phyloP scores from a whole-genome alignment of 2,329 filamentous ascomycete species.

The Cercospora brassicicola region DNA sequence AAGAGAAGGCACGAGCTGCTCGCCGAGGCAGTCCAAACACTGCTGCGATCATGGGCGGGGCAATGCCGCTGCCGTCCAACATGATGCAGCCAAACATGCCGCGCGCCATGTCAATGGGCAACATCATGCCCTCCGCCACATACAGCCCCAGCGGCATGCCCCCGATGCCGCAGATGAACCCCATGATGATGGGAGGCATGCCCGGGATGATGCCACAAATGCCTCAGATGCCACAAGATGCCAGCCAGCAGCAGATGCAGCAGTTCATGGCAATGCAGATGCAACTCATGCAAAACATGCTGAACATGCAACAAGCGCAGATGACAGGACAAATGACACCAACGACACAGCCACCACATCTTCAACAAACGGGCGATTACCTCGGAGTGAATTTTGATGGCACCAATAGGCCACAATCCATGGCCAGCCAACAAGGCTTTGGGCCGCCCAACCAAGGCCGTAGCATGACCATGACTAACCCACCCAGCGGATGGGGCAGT shows the following conservation, averaged over 20 bases:
- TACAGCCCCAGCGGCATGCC: slow-evolving; percentile 34
- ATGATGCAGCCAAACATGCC: slow-evolving; percentile 36
- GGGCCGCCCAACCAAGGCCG: slow-evolving; percentile 45
- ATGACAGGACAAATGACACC: slow-evolving; percentile 26
- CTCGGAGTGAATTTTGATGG: slow-evolving; percentile 28
- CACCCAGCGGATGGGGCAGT: slow-evolving; percentile 43
- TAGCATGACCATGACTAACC: slow-evolving; percentile 83
- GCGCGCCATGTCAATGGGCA: slow-evolving; percentile 40
- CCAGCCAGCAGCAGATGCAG: slow-evolving; percentile 38
- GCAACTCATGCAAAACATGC: slow-evolving; percentile 44
- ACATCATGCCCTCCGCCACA: slow-evolving; percentile 30
- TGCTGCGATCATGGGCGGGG: slow-evolving; percentile 24
- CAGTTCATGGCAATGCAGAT: slow-evolving; percentile 44
- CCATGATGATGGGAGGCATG: slow-evolving; percentile 26
- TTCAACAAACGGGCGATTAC: slow-evolving; percentile 26
- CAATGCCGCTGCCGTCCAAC: slow-evolving; percentile 36
- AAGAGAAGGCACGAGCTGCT: slow-evolving; percentile 76
- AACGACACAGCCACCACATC: slow-evolving; percentile 13
- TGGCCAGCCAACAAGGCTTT: slow-evolving; percentile 41
- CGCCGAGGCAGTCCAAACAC: slow-evolving; percentile 74
- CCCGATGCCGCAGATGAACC: slow-evolving; percentile 31
- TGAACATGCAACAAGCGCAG: slow-evolving; percentile 40
- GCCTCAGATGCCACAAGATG: slow-evolving; percentile 26
- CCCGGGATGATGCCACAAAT: slow-evolving; percentile 29
- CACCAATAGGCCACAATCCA: slow-evolving; percentile 46